These are phyloP conservation scores for Nannochloropsis gaditana DNA, from an alignment of 108 stramenopile genomes.

Conservation along the genomic window DNA sequence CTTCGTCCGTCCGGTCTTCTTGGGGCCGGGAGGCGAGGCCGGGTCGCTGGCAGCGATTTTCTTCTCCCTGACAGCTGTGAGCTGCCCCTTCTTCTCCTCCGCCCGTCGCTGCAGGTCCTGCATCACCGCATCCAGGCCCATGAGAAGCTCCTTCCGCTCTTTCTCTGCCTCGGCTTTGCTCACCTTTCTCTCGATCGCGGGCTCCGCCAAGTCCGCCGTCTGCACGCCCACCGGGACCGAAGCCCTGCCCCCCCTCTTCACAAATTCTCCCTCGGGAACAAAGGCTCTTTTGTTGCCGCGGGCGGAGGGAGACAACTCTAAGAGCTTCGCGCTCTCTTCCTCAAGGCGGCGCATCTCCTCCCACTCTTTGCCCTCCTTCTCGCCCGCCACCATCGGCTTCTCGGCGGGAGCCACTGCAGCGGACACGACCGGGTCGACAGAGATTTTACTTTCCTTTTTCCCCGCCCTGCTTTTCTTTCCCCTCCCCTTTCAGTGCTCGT, in stretches of 20 bases:
- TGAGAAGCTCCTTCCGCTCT: not conserved
- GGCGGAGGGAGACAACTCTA: not conserved
- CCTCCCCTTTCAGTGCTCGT: not conserved
- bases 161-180: not conserved
- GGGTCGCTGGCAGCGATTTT: not conserved
- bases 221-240: not conserved
- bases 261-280: not conserved
- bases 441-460: not conserved
- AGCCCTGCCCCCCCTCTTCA: not conserved
- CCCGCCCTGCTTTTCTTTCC: not conserved
- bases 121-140: not conserved
- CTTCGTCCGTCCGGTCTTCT: not conserved
- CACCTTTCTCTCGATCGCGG: not conserved
- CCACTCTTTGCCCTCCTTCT: constrained; percentile 1
- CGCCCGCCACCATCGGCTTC: not conserved
- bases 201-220: not conserved
- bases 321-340: not conserved
- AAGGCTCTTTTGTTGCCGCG: not conserved
- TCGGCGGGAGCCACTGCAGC: not conserved
- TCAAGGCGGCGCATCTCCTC: not conserved
- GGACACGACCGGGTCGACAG: not conserved
- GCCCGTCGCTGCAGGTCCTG: not conserved
- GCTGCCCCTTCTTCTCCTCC: not conserved
- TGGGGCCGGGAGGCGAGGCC: not conserved
- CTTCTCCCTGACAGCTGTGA: not conserved